phyloP scores from a whole-genome alignment of 2,329 filamentous ascomycete species.

The Stagonosporopsis rhizophila region DNA sequence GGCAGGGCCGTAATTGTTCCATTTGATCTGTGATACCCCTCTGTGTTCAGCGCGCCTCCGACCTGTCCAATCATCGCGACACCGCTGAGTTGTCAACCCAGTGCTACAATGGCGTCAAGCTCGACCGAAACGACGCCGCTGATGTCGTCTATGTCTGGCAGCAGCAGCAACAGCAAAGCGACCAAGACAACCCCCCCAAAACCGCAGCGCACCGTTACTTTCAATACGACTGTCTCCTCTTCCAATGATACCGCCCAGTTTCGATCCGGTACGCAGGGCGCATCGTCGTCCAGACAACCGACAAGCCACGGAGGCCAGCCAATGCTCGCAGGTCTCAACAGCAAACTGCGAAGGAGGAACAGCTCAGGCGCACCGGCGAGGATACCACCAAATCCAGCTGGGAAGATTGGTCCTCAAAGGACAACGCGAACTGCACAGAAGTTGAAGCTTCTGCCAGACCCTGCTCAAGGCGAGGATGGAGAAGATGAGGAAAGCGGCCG shows the following conservation, averaged over 20 bases:
- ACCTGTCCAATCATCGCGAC: not conserved
- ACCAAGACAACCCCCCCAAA: conserved; percentile 37
- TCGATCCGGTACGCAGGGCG: conserved; percentile 37
- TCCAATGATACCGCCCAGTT: conserved; percentile 49
- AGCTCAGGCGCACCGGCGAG: conserved; percentile 72
- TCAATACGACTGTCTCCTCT: conserved; percentile 68
- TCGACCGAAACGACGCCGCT: conserved; percentile 49
- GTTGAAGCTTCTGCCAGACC: conserved; percentile 93
- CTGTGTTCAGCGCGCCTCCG: conserved; percentile 1
- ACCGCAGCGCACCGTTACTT: conserved; percentile 72
- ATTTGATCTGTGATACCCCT: conserved; percentile 3
- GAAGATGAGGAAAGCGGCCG: conserved; percentile 87
- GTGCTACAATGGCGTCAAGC: conserved; percentile 42
- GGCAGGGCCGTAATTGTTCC: conserved; percentile 20
- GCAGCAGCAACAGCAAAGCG: conserved; percentile 24
- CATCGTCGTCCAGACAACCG: conserved; percentile 37
- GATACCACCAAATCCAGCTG: conserved; percentile 50
- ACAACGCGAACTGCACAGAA: conserved; percentile 97
- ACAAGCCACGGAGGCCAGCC: conserved; percentile 51
- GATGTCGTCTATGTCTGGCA: conserved; percentile 45
- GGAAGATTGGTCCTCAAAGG: conserved; percentile 91
- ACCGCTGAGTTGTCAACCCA: not conserved
- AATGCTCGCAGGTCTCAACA: conserved; percentile 79
- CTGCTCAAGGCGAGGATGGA: conserved; percentile 78
- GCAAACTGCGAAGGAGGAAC: conserved; percentile 83